Base-by-base conservation (phyloP, 2,329 filamentous ascomycete species). In the Exophiala spinifera region DNA sequence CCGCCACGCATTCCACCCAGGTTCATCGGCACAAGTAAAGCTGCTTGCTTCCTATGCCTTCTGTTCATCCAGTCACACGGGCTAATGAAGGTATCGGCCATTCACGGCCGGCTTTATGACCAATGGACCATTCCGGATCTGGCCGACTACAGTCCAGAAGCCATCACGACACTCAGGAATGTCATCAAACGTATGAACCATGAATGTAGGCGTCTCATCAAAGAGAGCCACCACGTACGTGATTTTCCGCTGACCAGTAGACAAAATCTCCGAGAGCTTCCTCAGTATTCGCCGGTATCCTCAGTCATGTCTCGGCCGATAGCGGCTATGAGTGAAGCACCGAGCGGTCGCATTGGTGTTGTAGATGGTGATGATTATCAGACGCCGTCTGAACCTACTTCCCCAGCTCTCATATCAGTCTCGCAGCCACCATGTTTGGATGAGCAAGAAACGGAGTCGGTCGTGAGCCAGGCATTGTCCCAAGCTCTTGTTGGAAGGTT, bases 21-120 rank as follows among this genome's bases (percentile, higher is more conserved):
- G 15, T 39, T 51, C n/a, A 60, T 64, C 20, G 61, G 62, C 19
- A 59, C 60, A 20, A 61, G 55, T 52, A 64, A 64, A 46, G 58
- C 47, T n/a, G 57, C 58, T n/a, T 64, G 62, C 56, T 64, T 61
- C 55, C 50, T 64, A 6, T 64, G 62, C 51, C 54, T 60, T 50
- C 54, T 63, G 6, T 62, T 62, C 49, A 55, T 64, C 40, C 54
- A 36, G 20, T 37, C 46, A 20, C 60, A 63, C 51, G 40, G 48
- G 31, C 15, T 37, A 21, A 61, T 56, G 31, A 21, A 40, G 7
- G 53, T 57, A 15, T 49, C 60, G 15, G 49, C 53, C 23, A 62
- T 55, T 15, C 61, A 63, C 55, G 61, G 62, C 17, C 49, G 61
- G 28, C 44, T 64, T 14, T 63, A 61, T 46, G 56, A 63, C 47